Base-by-base conservation (phyloP, 2,329 filamentous ascomycete genomes). In the Colletotrichum sidae region DNA sequence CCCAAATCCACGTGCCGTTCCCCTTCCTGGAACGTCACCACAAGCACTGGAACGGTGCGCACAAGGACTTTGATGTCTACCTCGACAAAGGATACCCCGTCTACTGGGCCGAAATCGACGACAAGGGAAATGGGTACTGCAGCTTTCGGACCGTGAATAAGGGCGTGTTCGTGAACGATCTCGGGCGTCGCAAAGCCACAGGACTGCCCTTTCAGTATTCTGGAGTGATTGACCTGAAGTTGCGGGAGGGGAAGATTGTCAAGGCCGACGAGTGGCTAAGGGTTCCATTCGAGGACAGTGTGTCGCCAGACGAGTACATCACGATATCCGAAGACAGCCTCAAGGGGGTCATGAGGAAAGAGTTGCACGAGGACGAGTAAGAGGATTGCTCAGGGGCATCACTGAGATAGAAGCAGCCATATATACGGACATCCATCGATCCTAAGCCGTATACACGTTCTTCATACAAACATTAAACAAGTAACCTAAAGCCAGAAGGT, bases 1-100 rank as follows among this genome's bases (percentile, higher is more conserved):
- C 57, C 8, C 62, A 62, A 8, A 56, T 61, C 13, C 62, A 62
- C 41, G 35, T 56, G 11, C 62, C 57, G 3, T 56, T 42, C 25
- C 17, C 46, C 35, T 65, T 62, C 25, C 57, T 65, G n/a, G 52
- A 62, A 11, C 51, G 57, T 7, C 62, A 62, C 37, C 57, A 65
- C n/a, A 52, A 55, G 46, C 62, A 65, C 52, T 62, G 62, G 57
- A 65, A 65, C 57, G 62, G 57, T 8, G 57, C 58, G 4, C 52
- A 62, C 37, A 17, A 49, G 11, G 17, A 65, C 35, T 65, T 65
- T 7, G 57, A 60, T 37, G 52, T 65, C 13, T 62, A 38, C n/a
- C 57, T 56, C 35, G 57, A 65, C 15, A 34, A 45, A 15, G 46
- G 53, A 13, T 65, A 56, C 41, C 62, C 62, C n/a, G 52, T 62